These are phyloP conservation scores for Globisporangium perplexum DNA, from an alignment of 352 stramenopile genomes.

Conservation along the genomic window DNA sequence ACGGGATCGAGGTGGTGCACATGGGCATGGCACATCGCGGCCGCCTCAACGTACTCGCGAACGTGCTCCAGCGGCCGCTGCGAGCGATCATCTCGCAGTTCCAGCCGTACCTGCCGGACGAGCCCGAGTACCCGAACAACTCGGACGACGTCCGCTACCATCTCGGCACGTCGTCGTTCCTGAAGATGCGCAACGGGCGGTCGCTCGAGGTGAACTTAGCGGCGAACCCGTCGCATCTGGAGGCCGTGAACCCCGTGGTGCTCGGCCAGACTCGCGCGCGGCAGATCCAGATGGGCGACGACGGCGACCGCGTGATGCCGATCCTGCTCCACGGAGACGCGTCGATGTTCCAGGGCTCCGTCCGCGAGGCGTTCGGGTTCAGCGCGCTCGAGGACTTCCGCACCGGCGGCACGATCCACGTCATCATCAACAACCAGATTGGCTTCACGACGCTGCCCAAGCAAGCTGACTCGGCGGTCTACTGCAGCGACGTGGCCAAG, in stretches of 20 bases:
- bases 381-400: constrained; percentile 92
- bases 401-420: constrained; percentile 97
- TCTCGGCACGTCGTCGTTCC: constrained; percentile 69
- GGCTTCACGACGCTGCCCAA: constrained; percentile 98
- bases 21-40: constrained; percentile 99
- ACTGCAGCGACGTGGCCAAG: constrained; percentile 98
- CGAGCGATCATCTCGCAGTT: constrained; percentile 91
- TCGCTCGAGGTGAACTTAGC: constrained; percentile 85
- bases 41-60: constrained; percentile 97
- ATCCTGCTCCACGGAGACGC: constrained; percentile 98
- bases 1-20: constrained; percentile 96
- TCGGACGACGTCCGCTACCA: constrained; percentile 88
- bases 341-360: constrained; percentile 61
- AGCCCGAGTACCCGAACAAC: constrained; percentile 83
- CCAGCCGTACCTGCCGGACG: constrained; percentile 79
- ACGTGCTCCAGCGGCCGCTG: constrained; percentile 97
- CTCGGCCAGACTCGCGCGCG: constrained; percentile 94
- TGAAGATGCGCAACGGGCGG: constrained; percentile 63
- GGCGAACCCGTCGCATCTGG: constrained; percentile 98
- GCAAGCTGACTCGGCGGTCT: constrained; percentile 95
- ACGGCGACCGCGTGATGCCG: constrained; percentile 90
- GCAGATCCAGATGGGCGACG: constrained; percentile 81
- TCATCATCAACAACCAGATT: constrained; percentile 99
- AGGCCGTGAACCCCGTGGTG: constrained; percentile 98
- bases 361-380: constrained; percentile 80